Evolutionary conservation across 2,329 filamentous ascomycete species (phyloP).

Genomic region (Penicillium sp.): DNA sequence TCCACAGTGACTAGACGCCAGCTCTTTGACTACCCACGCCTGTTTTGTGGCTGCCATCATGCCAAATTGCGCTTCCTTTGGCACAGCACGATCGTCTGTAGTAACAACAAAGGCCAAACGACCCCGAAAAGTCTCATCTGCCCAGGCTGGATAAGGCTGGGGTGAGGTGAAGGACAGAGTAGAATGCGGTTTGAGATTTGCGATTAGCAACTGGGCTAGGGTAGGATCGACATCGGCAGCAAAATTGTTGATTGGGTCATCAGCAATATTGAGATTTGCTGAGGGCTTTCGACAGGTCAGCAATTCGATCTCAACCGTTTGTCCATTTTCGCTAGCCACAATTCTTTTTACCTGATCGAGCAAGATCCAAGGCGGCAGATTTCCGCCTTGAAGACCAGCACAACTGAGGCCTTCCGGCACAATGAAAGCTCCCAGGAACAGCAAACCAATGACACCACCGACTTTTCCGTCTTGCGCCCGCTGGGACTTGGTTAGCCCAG

Average conservation of each 20-base stretch:
- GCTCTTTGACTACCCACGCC: slow-evolving; percentile 24
- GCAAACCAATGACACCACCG: slow-evolving; percentile 34
- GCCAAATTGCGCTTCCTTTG: slow-evolving; percentile 23
- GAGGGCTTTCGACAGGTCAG: slow-evolving; percentile 7
- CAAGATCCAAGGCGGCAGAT: slow-evolving; percentile 26
- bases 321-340: too few relatives aligned
- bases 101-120: slow-evolving; percentile 28
- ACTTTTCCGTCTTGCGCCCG: slow-evolving; percentile 27
- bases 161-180: slow-evolving; percentile 25
- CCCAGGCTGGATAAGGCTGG: slow-evolving; percentile 29
- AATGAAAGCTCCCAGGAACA: slow-evolving; percentile 39
- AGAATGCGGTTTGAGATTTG: slow-evolving; percentile 24
- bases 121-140: slow-evolving; percentile 20
- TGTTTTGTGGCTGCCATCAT: slow-evolving; percentile 26
- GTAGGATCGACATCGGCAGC: slow-evolving; percentile 15
- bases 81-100: slow-evolving; percentile 22
- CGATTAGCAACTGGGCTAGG: slow-evolving; percentile 1
- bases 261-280: slow-evolving; percentile 12
- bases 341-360: slow-evolving; percentile 22
- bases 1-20: slow-evolving; percentile 3
- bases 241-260: slow-evolving; percentile 17
- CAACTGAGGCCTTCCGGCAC: slow-evolving; percentile 36
- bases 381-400: slow-evolving; percentile 24
- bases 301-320: not conserved
- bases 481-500: slow-evolving; percentile 25